These are phyloP conservation scores for Macrocybe gigantea DNA, from an alignment of 768 basidiomycete genomes.

Conservation along the genomic window DNA sequence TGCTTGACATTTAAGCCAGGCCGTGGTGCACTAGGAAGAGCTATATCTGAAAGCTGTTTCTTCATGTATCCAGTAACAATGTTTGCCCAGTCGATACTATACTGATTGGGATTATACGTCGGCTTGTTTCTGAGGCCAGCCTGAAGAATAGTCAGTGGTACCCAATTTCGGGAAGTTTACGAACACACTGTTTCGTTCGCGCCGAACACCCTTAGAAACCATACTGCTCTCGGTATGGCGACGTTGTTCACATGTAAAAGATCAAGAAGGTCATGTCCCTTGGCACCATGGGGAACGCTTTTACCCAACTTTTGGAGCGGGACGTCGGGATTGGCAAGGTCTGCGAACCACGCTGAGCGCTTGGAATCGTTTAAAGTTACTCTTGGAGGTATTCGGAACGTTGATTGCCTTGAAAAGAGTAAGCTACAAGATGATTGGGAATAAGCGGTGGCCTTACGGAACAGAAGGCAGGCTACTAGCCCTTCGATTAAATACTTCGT, in stretches of 20 bases:
- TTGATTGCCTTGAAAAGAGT: slow-evolving; percentile 39
- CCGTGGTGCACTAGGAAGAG: slow-evolving; percentile 72
- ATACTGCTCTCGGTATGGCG: slow-evolving; percentile 75
- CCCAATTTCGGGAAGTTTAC: slow-evolving; percentile 9
- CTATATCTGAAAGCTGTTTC: slow-evolving; percentile 76
- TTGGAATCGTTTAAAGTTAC: slow-evolving; percentile 78
- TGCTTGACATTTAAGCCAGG: slow-evolving; percentile 77
- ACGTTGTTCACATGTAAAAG: slow-evolving; percentile 72
- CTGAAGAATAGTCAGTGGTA: slow-evolving; percentile 25
- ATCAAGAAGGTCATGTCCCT: slow-evolving; percentile 80
- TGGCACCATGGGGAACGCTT: slow-evolving; percentile 82
- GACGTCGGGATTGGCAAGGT: slow-evolving; percentile 75
- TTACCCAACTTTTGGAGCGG: slow-evolving; percentile 79
- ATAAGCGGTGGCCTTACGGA: slow-evolving; percentile 42
- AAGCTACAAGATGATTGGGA: neutral
- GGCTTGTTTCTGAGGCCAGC: slow-evolving; percentile 74
- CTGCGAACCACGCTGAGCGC: slow-evolving; percentile 77
- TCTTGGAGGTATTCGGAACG: slow-evolving; percentile 77
- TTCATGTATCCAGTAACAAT: slow-evolving; percentile 77
- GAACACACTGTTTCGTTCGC: slow-evolving; percentile 72
- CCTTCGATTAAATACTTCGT: slow-evolving; percentile 64
- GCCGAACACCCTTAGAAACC: slow-evolving; percentile 84
- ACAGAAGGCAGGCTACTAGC: slow-evolving; percentile 50
- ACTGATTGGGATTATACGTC: slow-evolving; percentile 74
- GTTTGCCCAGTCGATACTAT: slow-evolving; percentile 82